These are phyloP conservation scores for Tuber brumale DNA, from an alignment of 495 filamentous ascomycete genomes.

Conservation along the genomic window DNA sequence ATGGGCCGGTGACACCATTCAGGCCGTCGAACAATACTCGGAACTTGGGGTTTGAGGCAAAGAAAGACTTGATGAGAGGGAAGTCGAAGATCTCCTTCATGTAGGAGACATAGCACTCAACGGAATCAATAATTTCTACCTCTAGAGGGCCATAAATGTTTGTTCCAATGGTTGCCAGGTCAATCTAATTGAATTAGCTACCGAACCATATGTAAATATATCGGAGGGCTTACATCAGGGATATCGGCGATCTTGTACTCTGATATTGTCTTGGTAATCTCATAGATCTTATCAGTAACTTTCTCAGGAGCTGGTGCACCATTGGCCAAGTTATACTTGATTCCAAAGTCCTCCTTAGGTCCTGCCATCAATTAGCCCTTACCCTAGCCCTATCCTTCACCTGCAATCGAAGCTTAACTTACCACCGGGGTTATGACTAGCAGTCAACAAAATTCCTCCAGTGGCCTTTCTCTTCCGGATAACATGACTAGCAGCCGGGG, in stretches of 20 bases:
- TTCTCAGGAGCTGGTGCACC: slow-evolving; percentile 90
- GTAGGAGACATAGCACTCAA: slow-evolving; percentile 84
- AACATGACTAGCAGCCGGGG: slow-evolving; percentile 88
- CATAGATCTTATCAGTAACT: slow-evolving; percentile 96
- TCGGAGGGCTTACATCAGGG: slow-evolving; percentile 50
- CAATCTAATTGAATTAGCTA: slow-evolving; percentile 47
- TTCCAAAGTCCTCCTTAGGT: slow-evolving; percentile 88
- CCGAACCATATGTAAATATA: background rate
- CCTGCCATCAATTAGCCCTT: slow-evolving; percentile 50
- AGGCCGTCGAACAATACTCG: slow-evolving; percentile 95
- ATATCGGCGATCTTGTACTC: slow-evolving; percentile 89
- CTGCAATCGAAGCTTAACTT: slow-evolving; percentile 42
- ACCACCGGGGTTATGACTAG: slow-evolving; percentile 98
- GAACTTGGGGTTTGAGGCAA: slow-evolving; percentile 77
- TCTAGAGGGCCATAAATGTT: slow-evolving; percentile 78
- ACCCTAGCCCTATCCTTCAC: background rate
- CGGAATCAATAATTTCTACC: slow-evolving; percentile 90
- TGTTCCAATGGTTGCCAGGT: slow-evolving; percentile 73
- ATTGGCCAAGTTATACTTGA: slow-evolving; percentile 98
- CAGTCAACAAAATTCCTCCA: slow-evolving; percentile 91
- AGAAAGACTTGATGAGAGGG: slow-evolving; percentile 85
- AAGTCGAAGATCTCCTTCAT: slow-evolving; percentile 99
- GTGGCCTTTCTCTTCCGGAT: slow-evolving; percentile 91
- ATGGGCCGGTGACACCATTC: slow-evolving; percentile 89
- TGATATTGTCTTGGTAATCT: slow-evolving; percentile 74